Percentiles rank a stretch among this genome's conserved stretches.
Conservation (phyloP, 495 filamentous ascomycete genomes). For the Terfezia claveryi region DNA sequence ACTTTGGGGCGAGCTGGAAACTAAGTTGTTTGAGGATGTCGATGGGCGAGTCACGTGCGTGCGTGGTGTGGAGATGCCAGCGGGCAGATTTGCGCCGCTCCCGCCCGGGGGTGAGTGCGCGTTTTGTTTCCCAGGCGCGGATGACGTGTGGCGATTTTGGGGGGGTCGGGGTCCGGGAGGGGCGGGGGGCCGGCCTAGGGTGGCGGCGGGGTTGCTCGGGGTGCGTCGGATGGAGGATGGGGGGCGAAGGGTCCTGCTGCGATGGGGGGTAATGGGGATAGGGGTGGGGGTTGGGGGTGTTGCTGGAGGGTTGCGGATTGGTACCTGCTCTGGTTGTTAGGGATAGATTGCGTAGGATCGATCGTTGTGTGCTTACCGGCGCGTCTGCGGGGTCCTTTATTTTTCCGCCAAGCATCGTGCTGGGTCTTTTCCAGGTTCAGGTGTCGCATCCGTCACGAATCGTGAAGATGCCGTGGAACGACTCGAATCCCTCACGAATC, state of each 20-base stretch:
- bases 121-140: constrained; percentile 10
- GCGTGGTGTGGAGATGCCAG: background rate
- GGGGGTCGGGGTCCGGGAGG: background rate
- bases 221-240: constrained; percentile 4
- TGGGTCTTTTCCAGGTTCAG: too few species aligned
- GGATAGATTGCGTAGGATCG: too few species aligned
- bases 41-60: background rate
- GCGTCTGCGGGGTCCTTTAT: too few species aligned
- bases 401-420: too few species aligned
- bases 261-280: background rate
- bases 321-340: too few species aligned
- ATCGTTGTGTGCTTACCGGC: too few species aligned
- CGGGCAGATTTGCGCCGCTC: constrained; percentile 1
- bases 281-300: background rate
- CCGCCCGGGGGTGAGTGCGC: constrained; percentile 8
- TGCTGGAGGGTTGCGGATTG: too few species aligned
- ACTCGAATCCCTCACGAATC: too few species aligned
- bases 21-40: background rate
- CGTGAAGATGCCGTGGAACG: too few species aligned
- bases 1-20: background rate
- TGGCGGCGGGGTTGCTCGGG: constrained; percentile 6
- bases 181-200: constrained; percentile 6
- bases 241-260: background rate
- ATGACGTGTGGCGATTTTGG: constrained; percentile 13
- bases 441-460: too few species aligned